These are phyloP conservation scores for Endocarpon pusillum DNA, from an alignment of 495 filamentous ascomycete genomes.

Conservation along the genomic window DNA sequence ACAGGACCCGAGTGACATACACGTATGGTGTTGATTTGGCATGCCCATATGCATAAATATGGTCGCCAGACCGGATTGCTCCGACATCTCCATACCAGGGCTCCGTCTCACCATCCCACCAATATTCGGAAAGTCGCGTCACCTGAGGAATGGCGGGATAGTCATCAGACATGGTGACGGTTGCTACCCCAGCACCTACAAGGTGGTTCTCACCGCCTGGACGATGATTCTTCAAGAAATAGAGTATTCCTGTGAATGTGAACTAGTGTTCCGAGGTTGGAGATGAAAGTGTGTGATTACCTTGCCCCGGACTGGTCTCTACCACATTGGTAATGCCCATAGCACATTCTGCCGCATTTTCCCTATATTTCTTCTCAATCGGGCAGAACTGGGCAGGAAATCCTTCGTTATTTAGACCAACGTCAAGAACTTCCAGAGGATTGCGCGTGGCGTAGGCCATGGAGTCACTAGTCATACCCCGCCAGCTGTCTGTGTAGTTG, in stretches of 20 bases:
- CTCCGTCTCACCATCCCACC: neutral
- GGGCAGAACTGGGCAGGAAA: neutral
- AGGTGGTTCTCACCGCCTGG: neutral
- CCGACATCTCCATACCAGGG: constrained; percentile 1
- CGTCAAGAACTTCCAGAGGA: neutral
- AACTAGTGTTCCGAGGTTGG: neutral
- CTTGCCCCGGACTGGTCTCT: neutral
- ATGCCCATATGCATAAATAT: constrained; percentile 1
- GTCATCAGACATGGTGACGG: neutral
- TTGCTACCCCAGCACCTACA: neutral
- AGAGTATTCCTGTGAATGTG: neutral
- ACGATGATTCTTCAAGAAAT: constrained; percentile 2
- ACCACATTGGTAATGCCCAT: constrained; percentile 1
- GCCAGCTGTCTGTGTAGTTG: neutral
- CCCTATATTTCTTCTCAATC: neutral
- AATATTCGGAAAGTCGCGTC: neutral
- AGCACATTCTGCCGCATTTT: neutral
- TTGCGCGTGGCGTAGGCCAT: neutral
- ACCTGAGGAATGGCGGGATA: neutral
- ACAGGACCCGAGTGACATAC: neutral
- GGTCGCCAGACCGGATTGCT: neutral
- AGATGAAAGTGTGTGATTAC: neutral
- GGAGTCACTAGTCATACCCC: constrained; percentile 1
- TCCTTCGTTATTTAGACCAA: neutral
- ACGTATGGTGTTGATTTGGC: neutral